A percentile compares a stretch with the other conserved stretches of the same genome.
phyloP scores from a whole-genome alignment of 23 red algal species.

The Cyanidium caldarium region DNA sequence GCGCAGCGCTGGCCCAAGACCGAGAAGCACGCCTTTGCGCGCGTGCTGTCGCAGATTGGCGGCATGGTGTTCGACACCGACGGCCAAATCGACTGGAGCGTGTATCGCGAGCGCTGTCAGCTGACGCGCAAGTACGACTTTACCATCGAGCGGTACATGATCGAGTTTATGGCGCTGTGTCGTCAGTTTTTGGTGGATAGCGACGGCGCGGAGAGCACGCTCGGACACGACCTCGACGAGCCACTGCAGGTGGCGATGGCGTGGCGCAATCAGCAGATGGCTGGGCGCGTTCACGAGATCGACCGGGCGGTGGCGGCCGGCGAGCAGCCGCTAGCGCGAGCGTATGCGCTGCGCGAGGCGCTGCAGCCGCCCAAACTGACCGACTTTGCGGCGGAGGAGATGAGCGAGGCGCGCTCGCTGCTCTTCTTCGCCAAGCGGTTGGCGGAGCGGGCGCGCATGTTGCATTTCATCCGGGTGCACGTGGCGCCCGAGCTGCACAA shows the following conservation, averaged over 20 bases:
- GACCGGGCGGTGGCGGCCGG: background rate
- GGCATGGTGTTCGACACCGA: constrained; percentile 3
- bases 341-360: background rate
- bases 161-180: constrained; percentile 20
- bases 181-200: background rate
- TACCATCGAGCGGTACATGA: constrained; percentile 7
- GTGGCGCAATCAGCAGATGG: background rate
- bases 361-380: background rate
- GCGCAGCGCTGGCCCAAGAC: constrained; percentile 28
- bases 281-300: background rate
- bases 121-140: constrained; percentile 20
- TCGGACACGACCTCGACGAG: background rate
- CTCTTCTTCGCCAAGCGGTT: background rate
- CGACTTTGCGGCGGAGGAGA: background rate
- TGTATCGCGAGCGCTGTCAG: background rate
- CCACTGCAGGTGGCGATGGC: background rate
- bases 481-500: background rate
- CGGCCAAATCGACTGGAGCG: constrained; percentile 4
- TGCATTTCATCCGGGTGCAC: background rate
- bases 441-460: background rate
- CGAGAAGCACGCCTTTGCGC: constrained; percentile 37
- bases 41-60: constrained; percentile 4
- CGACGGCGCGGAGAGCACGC: constrained; percentile 16
- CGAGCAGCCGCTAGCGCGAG: background rate
- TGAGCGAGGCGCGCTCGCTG: background rate